Evolutionary conservation across 1,284 basidiomycete genomes (phyloP), one percentile per base, ranked within the genome.

Genomic region (Tilletiopsis washingtonensis): DNA sequence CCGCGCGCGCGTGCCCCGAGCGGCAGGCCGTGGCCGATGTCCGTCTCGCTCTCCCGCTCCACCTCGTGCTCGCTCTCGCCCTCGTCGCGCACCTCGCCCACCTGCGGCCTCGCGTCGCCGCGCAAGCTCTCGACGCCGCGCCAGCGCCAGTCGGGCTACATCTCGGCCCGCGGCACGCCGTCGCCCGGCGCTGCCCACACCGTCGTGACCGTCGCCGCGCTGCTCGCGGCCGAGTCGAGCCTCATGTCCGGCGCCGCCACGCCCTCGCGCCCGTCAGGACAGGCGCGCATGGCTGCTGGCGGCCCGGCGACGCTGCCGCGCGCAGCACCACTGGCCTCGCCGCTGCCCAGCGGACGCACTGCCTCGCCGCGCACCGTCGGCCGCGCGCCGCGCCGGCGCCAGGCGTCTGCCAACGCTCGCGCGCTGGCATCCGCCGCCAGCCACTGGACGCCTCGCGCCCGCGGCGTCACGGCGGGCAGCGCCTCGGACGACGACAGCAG

Each of bases 1-100:
- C n/a, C n/a, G n/a, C n/a, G n/a, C n/a, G n/a, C n/a, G n/a, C n/a
- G n/a, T n/a, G n/a, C n/a, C n/a, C n/a, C n/a, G n/a, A n/a, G n/a
- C n/a, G n/a, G n/a, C n/a, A n/a, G n/a, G n/a, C n/a, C n/a, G n/a
- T n/a, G n/a, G n/a, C 29, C 42, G 21, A 45, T 45, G 44, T 45
- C 44, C 1, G 34, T 45, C 20, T 45, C 44, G 29, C 34, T 45
- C 17, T 45, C 44, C 17, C 44, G 44, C 5, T 45, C 44, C 9
- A 15, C 44, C 5, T 45, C 44, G 44, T 45, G 24, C 44, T 45
- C 44, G 5, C 29, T 21, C 44, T 45, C 44, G 4, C 34, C 44
- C 14, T 45, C 44, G 9, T 7, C 41, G 23, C 11, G 32, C 11
- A n/a, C 20, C 9, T 20, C 32, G 15, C n/a, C 41, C 21, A 20